phyloP scores from a whole-genome alignment of 441 rosid species.

The Dalechampia spathulata region DNA sequence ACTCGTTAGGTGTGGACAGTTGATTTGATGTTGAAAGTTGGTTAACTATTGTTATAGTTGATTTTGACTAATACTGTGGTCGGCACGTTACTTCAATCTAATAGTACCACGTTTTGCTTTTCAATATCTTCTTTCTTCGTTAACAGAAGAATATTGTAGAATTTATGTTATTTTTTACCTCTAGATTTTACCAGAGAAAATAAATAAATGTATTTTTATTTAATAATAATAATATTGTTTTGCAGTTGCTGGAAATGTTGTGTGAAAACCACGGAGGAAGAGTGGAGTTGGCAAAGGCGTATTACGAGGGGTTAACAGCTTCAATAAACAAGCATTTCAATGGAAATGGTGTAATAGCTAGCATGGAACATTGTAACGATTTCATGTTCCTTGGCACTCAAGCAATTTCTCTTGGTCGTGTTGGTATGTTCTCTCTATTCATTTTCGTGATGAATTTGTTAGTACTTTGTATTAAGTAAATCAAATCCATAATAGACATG shows the following conservation, averaged over 20 bases:
- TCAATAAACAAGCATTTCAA: conserved; percentile 73
- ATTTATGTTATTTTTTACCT: too few species aligned
- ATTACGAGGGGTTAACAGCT: conserved; percentile 64
- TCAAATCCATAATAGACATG: too few species aligned
- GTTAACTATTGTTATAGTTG: not conserved
- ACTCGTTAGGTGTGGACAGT: too few species aligned
- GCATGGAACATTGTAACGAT: conserved; percentile 97
- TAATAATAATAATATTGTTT: too few species aligned
- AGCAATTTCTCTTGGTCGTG: conserved; percentile 85
- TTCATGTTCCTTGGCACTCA: conserved; percentile 95
- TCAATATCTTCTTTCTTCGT: too few species aligned
- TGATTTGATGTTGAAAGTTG: too few species aligned
- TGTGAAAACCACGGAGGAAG: conserved; percentile 88
- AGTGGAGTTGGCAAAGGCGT: conserved; percentile 79
- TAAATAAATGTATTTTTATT: too few species aligned
- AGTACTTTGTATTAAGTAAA: too few species aligned
- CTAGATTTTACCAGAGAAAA: too few species aligned
- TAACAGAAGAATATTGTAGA: too few species aligned
- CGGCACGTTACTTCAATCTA: conserved; percentile 3
- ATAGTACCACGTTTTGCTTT: not conserved
- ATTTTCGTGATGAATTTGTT: too few species aligned
- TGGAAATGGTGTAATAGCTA: conserved; percentile 91
- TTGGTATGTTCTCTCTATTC: conserved; percentile 38
- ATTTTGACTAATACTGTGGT: not conserved
- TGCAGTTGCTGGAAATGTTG: conserved; percentile 73